Base-by-base conservation (phyloP, 2,329 filamentous ascomycete genomes). In the Hypoxylon rubiginosum region DNA sequence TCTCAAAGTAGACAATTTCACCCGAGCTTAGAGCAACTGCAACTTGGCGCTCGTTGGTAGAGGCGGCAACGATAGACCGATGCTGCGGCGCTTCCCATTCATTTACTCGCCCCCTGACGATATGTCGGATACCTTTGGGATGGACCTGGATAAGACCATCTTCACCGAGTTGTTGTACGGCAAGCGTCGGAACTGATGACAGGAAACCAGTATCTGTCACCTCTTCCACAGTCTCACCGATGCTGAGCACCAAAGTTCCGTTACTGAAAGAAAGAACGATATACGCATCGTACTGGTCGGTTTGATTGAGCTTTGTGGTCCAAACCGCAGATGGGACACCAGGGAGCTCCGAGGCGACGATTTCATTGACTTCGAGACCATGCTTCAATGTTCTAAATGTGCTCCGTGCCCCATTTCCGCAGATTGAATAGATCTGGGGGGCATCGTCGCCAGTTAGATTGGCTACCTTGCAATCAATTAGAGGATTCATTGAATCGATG, bases 1-100 rank as follows among this genome's bases (percentile, higher is more conserved):
- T 95, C 78, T 99, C 97, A 72, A 99, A 99, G 77, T 98, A 99
- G 45, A 97, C 92, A 68, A 99, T 95, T 78, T 99, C 96, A 39
- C 95, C 95, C 8, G 94, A 97, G 76, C 94, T 98, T 26, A 99
- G 84, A 0, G 96, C 96, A 53, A 98, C 91, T 3, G 94, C 94
- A 26, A 99, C 93, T 80, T 99, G 96, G 45, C 92, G 89, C 73
- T 95, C 90, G 75, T 99, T 99, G 15, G 95, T 96, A 1, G 95
- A 91, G 34, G 95, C 97, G 8, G 95, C 93, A 50, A 98, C 94
- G 69, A 99, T 98, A 0, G 95, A 97, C 21, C 96, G 89, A 82
- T 99, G 95, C 72, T 97, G 91, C 0, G 97, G 97, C 4, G 92
- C 91, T 13, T 92, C 90, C 96, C 96, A 99, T 76, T 98, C 94